Evolutionary conservation across 768 basidiomycete species (phyloP), one percentile per base, ranked within the genome.

Genomic region (Rossbeevera mucosa): DNA sequence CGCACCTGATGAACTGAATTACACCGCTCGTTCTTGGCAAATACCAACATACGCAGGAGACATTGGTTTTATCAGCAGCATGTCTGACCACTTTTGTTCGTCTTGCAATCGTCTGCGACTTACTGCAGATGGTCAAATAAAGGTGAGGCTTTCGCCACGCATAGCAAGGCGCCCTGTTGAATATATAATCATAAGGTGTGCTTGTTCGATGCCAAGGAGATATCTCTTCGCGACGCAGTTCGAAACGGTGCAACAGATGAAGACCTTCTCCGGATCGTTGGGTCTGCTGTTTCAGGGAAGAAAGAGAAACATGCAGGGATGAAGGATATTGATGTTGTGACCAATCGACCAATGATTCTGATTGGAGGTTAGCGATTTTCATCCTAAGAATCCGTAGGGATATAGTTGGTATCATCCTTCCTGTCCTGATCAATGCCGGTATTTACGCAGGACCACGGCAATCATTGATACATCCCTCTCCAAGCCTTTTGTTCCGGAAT

Each of bases 61-160:
- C 64, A 79, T 85, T 66, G 91, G 85, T n/a, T 91, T 94, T 70
- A 94, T 94, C 63, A 90, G 83, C 63, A 91, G 87, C 73, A 92
- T 92, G 91, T 93, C 90, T 16, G 91, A 94, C 68, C 91, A 93
- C 69, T 92, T 94, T 61, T 94, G 91, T 68, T 78, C 81, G 1
- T 83, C 85, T 1, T 94, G 91, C 72, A 92, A 91, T 61, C 79
- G 91, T 51, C 73, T 94, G 46, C 77, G 92, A 38, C 74, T 94
- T 43, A 93, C 89, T n/a, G 87, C 91, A 12, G 91, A 94, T 60
- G 91, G 93, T 6, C 82, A 93, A 64, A 88, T 94, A 59, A 94
- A 94, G 78, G 90, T 80, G 36, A 56, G 54, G 64, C 28, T 46
- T 38, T 51, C n/a, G 26, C 22, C 14, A 16, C 18, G 3, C 9